These are phyloP conservation scores for Massospora cicadina DNA, from an alignment of 371 early-diverging fungal genomes.

Conservation along the genomic window DNA sequence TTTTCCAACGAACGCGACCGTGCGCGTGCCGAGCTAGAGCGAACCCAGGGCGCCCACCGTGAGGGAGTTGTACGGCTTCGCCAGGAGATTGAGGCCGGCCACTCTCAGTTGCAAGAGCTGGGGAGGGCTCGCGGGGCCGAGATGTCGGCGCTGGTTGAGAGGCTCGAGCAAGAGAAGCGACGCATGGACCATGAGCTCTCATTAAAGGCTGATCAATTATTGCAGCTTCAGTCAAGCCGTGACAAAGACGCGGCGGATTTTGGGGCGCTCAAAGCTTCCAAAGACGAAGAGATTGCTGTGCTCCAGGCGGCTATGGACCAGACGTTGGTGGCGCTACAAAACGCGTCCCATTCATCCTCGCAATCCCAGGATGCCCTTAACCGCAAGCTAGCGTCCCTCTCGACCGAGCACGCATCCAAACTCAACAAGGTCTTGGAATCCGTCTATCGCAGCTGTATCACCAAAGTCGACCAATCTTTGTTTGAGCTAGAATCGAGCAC, in stretches of 20 bases:
- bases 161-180: slow-evolving; percentile 59
- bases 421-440: slow-evolving; percentile 34
- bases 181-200: slow-evolving; percentile 36
- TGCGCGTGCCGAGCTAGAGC: slow-evolving; percentile 50
- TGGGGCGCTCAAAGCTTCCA: slow-evolving; percentile 15
- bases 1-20: slow-evolving; percentile 63
- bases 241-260: slow-evolving; percentile 1
- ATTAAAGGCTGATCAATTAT: not conserved
- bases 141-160: slow-evolving; percentile 46
- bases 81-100: slow-evolving; percentile 54
- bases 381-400: slow-evolving; percentile 8
- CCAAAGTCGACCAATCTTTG: slow-evolving; percentile 69
- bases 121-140: slow-evolving; percentile 59
- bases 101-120: slow-evolving; percentile 55
- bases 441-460: slow-evolving; percentile 68
- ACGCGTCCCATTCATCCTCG: slow-evolving; percentile 40
- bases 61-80: slow-evolving; percentile 64
- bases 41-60: slow-evolving; percentile 38
- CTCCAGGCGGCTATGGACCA: slow-evolving; percentile 92
- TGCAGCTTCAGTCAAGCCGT: slow-evolving; percentile 1
- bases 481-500: slow-evolving; percentile 66
- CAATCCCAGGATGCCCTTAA: slow-evolving; percentile 4
- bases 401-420: not conserved
- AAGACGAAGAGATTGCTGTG: slow-evolving; percentile 79
- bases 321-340: slow-evolving; percentile 64